Evolutionary conservation across 2,329 filamentous ascomycete genomes (phyloP), one percentile per base, ranked within the genome.

Genomic region (Hypoxylon sp.): DNA sequence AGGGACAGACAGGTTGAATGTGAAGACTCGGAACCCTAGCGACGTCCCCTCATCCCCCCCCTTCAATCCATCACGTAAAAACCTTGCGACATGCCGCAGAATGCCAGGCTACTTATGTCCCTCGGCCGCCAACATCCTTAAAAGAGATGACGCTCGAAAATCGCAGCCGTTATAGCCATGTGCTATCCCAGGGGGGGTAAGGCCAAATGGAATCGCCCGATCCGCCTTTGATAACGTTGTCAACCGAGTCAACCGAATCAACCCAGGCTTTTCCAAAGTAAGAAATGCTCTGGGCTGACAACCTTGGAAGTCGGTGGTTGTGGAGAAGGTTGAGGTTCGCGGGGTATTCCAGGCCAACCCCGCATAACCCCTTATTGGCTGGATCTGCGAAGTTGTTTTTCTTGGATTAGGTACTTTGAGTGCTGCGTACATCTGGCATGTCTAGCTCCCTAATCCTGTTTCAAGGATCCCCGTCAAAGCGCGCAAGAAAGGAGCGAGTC

Each of bases 321-420:
- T 63, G 62, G 65, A 56, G 65, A 63, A 52, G 22, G 39, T 41
- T 19, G 50, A 56, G 32, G 39, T 65, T 62, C 65, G 62, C 65
- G 65, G 65, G 65, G 65, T 65, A 68, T 59, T 53, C 6, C 44
- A 34, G n/a, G n/a, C 37, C 53, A 63, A 63, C 65, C 62, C 65
- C 62, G 65, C 65, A 68, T 60, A 49, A 13, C 32, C 47, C 39
- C 47, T 61, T 56, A 68, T 65, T 65, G 62, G 65, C 50, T 65
- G 34, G 62, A 54, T 56, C 58, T 55, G 55, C 10, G 41, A 7
- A 56, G 54, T 49, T 56, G 19, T 39, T 58, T 56, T 13, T 24
- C 28, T 22, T 48, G 44, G 34, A 24, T 39, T 10, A n/a, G n/a
- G n/a, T 19, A 4, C 50, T 59, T 55, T 59, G 26, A 37, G 63